Conservation (phyloP, 345 rosid species). For the Lumnitzera littorea region DNA sequence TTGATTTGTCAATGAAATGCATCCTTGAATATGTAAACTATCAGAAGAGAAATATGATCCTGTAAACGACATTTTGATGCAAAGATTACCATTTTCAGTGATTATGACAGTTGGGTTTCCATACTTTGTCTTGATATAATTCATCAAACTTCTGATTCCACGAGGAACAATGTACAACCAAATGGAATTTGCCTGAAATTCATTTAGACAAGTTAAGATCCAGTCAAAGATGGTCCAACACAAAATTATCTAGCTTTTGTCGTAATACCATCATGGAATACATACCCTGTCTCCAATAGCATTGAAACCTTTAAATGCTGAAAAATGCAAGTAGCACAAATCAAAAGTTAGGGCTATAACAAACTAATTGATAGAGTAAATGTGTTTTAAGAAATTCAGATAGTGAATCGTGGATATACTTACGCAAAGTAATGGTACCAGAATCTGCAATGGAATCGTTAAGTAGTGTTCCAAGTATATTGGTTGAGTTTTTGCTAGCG, state of each 20-base stretch:
- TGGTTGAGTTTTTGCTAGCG: slow-evolving; percentile 32
- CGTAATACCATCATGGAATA: not conserved
- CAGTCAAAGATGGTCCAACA: not conserved
- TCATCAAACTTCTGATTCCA: slow-evolving; percentile 64
- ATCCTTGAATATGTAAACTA: no score
- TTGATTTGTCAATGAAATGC: no score
- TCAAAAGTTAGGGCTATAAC: not conserved
- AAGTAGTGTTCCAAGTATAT: slow-evolving; percentile 31
- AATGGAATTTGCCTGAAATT: slow-evolving; percentile 52
- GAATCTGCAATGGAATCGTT: slow-evolving; percentile 73
- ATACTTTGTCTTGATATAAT: slow-evolving; percentile 55
- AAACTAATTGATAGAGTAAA: not conserved
- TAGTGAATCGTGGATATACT: slow-evolving; percentile 8
- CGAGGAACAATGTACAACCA: slow-evolving; percentile 67
- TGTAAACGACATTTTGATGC: not conserved
- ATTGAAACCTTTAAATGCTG: slow-evolving; percentile 52
- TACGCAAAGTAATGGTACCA: slow-evolving; percentile 74
- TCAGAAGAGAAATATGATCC: slow-evolving; percentile 1
- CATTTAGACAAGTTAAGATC: not conserved
- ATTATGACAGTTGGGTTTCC: slow-evolving; percentile 50
- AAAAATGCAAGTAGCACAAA: slow-evolving; percentile 13
- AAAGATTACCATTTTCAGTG: slow-evolving; percentile 54
- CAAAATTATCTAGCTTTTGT: not conserved
- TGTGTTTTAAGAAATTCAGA: not conserved
- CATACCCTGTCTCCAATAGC: slow-evolving; percentile 74